Evolutionary conservation across 345 rosid genomes (phyloP), one percentile per base, ranked within the genome.

Genomic region (Camelina hispida): DNA sequence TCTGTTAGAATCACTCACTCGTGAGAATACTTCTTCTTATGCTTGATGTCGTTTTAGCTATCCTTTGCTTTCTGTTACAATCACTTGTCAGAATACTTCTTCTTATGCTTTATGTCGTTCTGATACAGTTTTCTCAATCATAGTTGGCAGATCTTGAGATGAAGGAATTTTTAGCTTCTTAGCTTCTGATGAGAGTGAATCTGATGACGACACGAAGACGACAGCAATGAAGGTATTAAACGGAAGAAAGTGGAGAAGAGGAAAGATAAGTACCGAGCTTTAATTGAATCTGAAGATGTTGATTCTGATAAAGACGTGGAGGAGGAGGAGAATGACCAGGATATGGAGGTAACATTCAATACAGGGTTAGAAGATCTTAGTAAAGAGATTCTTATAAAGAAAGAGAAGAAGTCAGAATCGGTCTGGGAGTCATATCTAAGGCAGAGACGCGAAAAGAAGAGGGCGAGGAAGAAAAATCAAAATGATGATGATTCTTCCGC

Each of bases 291-390:
- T 60, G 93, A 79, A 64, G 90, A 78, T 74, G 91, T 69, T 74
- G 84, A 89, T 13, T 68, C 74, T 68, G 81, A 72, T 72, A 53
- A 78, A 72, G 93, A 90, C 69, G 93, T 47, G 71, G 93, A 85
- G 63, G n/a, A n/a, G n/a, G 91, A 84, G 71, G 86, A 84, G 2
- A 81, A 84, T 52, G 85, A 81, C 77, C 89, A 83, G 75, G 96
- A 92, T 83, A 89, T 95, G 98, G 98, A 89, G 82, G 86, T 95
- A 65, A 89, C 96, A 74, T 95, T 95, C 83, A 85, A 92, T 75
- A 84, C 96, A 46, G 99, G 90, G 59, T 84, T 95, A 78, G 99
- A 95, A 83, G 94, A 89, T 80, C 66, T 92, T 80, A 89, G 96
- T 76, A 90, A 89, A 79, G 88, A 84, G 28, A 59, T 94, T 73